A percentile compares a stretch with the other conserved stretches of the same genome.
Conservation (phyloP, 2,329 filamentous ascomycete genomes). For the Fusarium albosuccineum region DNA sequence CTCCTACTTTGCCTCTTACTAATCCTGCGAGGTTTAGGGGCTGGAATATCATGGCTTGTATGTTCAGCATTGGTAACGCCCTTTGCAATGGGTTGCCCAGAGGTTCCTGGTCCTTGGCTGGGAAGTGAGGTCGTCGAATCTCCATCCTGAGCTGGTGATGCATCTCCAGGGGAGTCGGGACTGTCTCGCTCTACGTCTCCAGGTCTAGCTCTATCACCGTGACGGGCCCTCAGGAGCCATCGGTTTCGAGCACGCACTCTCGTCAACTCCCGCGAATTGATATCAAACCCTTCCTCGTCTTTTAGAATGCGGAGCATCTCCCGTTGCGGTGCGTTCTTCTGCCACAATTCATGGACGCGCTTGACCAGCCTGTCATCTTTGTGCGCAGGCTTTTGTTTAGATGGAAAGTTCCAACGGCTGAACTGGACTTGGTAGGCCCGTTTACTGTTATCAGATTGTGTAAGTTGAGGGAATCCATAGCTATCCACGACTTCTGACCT, state of each 20-base stretch:
- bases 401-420: constrained; percentile 83
- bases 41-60: not conserved
- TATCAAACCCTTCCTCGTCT: constrained; percentile 77
- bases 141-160: constrained; percentile 14
- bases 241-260: constrained; percentile 77
- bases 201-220: constrained; percentile 64
- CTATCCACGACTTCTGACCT: constrained; percentile 53
- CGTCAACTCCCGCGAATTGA: constrained; percentile 79
- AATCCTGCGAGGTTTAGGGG: constrained; percentile 9
- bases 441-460: constrained; percentile 64
- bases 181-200: constrained; percentile 20
- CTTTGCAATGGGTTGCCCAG: constrained; percentile 8
- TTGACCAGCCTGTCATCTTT: constrained; percentile 76
- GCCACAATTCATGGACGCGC: constrained; percentile 83
- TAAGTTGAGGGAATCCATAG: too few relatives aligned
- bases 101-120: constrained; percentile 9
- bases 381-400: constrained; percentile 78
- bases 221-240: constrained; percentile 73
- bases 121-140: constrained; percentile 16
- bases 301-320: constrained; percentile 80
- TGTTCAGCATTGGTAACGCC: not conserved
- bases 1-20: constrained; percentile 71
- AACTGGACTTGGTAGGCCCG: constrained; percentile 82
- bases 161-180: constrained; percentile 17
- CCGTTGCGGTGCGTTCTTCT: constrained; percentile 76